Base-by-base conservation (phyloP, 192 early-diverging fungal genomes). In the Gamsiella multidivaricata region DNA sequence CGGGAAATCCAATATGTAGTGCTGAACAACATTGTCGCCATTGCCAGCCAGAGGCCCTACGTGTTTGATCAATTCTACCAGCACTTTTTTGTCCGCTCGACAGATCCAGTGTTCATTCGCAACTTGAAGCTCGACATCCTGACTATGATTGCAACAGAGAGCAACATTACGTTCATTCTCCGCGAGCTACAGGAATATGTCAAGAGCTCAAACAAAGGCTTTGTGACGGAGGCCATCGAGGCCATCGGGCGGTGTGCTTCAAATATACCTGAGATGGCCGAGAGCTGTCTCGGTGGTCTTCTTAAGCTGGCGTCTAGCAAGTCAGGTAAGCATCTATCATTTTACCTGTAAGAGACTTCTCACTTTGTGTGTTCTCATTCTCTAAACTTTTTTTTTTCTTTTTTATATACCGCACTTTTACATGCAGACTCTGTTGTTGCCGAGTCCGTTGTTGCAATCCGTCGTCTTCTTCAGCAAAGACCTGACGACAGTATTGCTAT, bases 111-210 rank as follows among this genome's bases (percentile, higher is more conserved):
- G 14, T 93, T 91, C 76, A 87, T 95, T 54, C 88, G 93, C 34
- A 86, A 92, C 53, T 57, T 93, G 49, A 97, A 98, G 79, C 79
- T 99, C 65, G 91, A 94, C 33, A 94, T 98, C 32, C 63, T 99
- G 68, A 90, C 87, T 18, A 64, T 85, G 23, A 68, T 96, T 20
- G 92, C 88, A 2, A 84, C 85, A 6, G 84, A 86, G n/a, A 83
- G 69, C 39, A 95, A 95, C 73, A 90, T 89, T 20, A 82, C 65
- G 2, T 68, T 85, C 29, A 79, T 97, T 61, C 74, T 97, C 26
- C 82, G 83, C 17, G 96, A 97, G 76, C 76, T 81, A 5, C 69
- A 93, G 86, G 84, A 90, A 64, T 94, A 94, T 69, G 83, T 89
- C 36, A 86, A 86, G 65, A 89, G 87, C 60, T 80, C 87, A 29